Percentiles rank a stretch among this genome's conserved stretches.
Conservation (phyloP, 2,329 filamentous ascomycete species). For the Ciborinia camelliae region DNA sequence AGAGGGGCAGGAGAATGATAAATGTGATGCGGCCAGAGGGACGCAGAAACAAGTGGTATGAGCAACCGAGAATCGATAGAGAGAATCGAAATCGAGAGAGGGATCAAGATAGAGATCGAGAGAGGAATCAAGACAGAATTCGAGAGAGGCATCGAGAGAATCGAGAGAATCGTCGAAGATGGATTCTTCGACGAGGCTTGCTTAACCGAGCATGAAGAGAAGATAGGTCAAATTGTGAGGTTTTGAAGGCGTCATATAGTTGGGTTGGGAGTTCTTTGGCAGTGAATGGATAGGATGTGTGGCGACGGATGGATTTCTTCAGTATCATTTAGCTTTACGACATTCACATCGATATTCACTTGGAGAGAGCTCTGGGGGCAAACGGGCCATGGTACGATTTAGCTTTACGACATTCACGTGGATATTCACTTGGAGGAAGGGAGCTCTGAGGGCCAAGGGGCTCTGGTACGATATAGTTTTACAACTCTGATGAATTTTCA, state of each 20-base stretch:
- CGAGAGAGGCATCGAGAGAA: too few species aligned
- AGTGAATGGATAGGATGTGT: background rate
- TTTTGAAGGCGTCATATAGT: background rate
- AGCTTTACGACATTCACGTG: background rate
- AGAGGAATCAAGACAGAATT: too few species aligned
- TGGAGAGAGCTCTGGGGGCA: background rate
- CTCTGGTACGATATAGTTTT: background rate
- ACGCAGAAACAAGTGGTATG: background rate
- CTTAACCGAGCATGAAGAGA: background rate
- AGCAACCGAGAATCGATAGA: constrained; percentile 1
- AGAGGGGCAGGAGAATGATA: constrained; percentile 27
- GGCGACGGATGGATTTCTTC: background rate
- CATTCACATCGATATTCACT: background rate
- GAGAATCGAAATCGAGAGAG: background rate
- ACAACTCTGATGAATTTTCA: background rate
- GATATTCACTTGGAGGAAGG: background rate
- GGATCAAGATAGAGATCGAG: too few species aligned
- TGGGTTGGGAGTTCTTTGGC: background rate
- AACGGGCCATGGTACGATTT: background rate
- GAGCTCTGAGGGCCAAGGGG: background rate
- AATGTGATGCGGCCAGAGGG: constrained; percentile 15
- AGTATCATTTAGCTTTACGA: background rate
- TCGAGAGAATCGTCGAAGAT: background rate
- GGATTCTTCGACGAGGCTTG: background rate
- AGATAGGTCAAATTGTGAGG: background rate